Evolutionary conservation across 202 grass and related monocot species (phyloP).

Genomic region (Elaeis oleifera): DNA sequence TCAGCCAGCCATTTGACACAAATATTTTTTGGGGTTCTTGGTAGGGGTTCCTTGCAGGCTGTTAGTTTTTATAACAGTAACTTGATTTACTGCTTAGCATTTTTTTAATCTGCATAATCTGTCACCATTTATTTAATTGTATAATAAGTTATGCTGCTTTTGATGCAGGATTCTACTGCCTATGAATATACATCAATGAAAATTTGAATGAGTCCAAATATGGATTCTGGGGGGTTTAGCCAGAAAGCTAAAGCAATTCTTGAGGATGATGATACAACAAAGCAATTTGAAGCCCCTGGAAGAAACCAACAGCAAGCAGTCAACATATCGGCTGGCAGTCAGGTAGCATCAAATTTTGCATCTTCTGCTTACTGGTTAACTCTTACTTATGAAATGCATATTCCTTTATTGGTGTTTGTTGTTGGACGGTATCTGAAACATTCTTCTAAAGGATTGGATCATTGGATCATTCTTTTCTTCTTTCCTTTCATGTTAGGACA

Average conservation of each 20-base stretch:
- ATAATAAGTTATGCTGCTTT: not conserved
- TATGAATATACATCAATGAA: constrained; percentile 84
- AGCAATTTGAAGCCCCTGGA: constrained; percentile 31
- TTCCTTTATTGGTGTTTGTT: not conserved
- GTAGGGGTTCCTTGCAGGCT: too few relatives aligned
- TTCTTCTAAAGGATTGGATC: too few relatives aligned
- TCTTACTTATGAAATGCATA: not conserved
- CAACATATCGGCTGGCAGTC: constrained; percentile 20
- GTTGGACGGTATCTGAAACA: too few relatives aligned
- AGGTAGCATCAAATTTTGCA: constrained; percentile 21
- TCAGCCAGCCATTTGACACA: too few relatives aligned
- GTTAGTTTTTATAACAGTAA: too few relatives aligned
- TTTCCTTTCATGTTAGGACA: not conserved
- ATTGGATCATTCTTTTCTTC: not conserved
- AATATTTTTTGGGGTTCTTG: too few relatives aligned
- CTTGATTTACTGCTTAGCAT: too few relatives aligned
- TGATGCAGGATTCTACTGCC: constrained; percentile 44
- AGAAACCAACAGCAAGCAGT: constrained; percentile 33
- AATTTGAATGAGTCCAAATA: constrained; percentile 83
- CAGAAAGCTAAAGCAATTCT: constrained; percentile 79
- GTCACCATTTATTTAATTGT: not conserved
- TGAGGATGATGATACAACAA: constrained; percentile 58
- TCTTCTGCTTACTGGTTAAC: not conserved
- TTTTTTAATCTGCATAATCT: not conserved
- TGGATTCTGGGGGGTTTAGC: constrained; percentile 79